Evolutionary conservation across 345 rosid species (phyloP).

Genomic region (Bruguiera parviflora): DNA sequence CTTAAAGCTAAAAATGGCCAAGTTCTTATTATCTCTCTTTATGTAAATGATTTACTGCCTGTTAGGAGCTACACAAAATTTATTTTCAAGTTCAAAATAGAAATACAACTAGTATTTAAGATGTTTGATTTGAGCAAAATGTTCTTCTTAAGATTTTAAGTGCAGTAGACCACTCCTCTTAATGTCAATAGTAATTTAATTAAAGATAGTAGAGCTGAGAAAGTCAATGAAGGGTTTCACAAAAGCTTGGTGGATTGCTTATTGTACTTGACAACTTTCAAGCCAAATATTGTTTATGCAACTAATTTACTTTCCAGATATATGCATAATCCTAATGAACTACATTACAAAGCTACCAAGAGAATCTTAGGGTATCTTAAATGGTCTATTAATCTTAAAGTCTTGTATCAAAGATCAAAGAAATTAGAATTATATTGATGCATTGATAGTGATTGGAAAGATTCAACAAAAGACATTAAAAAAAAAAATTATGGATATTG

Average conservation of each 20-base stretch:
- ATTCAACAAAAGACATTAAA: not conserved
- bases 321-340: not conserved
- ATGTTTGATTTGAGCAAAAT: not conserved
- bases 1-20: too few relatives aligned
- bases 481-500: not conserved
- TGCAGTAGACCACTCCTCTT: not conserved
- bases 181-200: not conserved
- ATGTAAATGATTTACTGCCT: not conserved
- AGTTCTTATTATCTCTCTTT: not conserved
- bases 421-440: not conserved
- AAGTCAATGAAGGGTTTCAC: not conserved
- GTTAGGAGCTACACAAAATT: not conserved
- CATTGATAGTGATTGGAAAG: slow-evolving; percentile 1
- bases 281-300: not conserved
- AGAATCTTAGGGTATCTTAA: not conserved
- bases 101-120: not conserved
- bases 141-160: not conserved
- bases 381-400: not conserved
- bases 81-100: not conserved
- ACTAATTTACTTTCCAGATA: slow-evolving; percentile 1
- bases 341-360: not conserved
- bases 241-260: not conserved
- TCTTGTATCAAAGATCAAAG: not conserved
- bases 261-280: not conserved
- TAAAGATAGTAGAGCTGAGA: not conserved